Evolutionary conservation across 176 grass and related monocot species (phyloP), one percentile per base, ranked within the genome.

Genomic region (Phoenix roebelenii): DNA sequence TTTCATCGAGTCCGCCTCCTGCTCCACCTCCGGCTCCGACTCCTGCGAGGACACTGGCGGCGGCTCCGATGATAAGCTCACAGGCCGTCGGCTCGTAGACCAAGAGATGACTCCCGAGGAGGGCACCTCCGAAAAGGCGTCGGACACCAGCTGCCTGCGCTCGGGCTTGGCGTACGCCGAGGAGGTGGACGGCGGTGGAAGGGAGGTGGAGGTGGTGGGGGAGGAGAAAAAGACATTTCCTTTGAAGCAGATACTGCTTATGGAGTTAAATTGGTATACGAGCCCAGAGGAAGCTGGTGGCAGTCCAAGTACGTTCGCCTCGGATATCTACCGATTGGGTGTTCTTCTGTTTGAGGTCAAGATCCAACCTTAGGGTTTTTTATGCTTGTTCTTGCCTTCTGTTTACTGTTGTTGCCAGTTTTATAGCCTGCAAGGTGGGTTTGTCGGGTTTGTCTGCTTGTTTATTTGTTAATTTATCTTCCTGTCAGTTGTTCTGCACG

Each of bases 1-100:
- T 59, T 98, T 98, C 75, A 98, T 98, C 22, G 93, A 98, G 76
- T 92, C 84, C 3, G 79, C 93, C 55, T 98, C 93, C 9, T 85
- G 84, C 23, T 89, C 84, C 4, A 67, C 72, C 57, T 95, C 89
- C 5, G 78, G 71, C 54, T 92, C 81, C 9, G 93, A 83, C 19
- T 73, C 73, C 14, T 85, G 76, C 12, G 93, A 92, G 22, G 55
- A 67, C n/a, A 17, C 10, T 18, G 78, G 76, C 30, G 55, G 52
- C 29, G 61, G 67, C 22, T 68, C 57, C 1, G 73, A 58, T 16
- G 68, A 55, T 2, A 49, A 23, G 24, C 22, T 69, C 58, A 19
- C 67, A 60, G 35, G 35, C 0, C 35, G 10, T 12, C 35, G 35
- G 35, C 35, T 44, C 10, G 2, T 44, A 14, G 35, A 44, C 9